Base-by-base conservation (phyloP, 108 stramenopile species). In the Nitzschia sp. region DNA sequence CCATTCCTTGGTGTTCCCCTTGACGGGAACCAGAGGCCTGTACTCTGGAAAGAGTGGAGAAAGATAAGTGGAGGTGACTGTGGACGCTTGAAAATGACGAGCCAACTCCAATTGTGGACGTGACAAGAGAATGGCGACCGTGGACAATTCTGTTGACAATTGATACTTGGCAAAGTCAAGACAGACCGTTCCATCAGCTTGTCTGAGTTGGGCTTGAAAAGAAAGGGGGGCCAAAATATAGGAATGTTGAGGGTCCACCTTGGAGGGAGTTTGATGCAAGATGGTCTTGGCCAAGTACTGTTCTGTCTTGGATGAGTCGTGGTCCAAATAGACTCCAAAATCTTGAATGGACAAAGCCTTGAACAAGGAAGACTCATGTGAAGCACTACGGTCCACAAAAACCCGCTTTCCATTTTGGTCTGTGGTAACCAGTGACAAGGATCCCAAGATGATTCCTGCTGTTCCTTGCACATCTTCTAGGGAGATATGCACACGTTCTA, bases 11-110 rank as follows among this genome's bases (percentile, higher is more conserved):
- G 68, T 53, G 17, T 51, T 50, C 3, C 41, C 42, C 9, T 24
- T 62, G 15, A 74, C 57, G 0, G 57, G 53, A 0, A 62, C 41
- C 7, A 78, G 22, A 21, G 93, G 93, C 59, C 93, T 75, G 65
- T 94, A 90, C 58, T 94, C 93, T 0, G 93, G 93, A 56, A 92
- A 94, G n/a, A 94, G 56, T 34, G 90, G 90, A 10, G 63, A 67
- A 5, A 56, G 39, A 26, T 46, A 39, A 17, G 64, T 50, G 0
- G 75, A 63, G 17, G 73, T 42, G 10, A 46, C 53, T 11, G 88
- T 71, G 12, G 70, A 50, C n/a, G 66, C 44, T 8, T 75, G 63
- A 51, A 91, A 77, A 29, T 67, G 72, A 25, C 84, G 77, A 19
- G 67, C 78, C 26, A 89, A 44, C 25, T 94, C 88, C 44, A 94